phyloP scores from a whole-genome alignment of 148 eudicot species.

The Camellia japonica region DNA sequence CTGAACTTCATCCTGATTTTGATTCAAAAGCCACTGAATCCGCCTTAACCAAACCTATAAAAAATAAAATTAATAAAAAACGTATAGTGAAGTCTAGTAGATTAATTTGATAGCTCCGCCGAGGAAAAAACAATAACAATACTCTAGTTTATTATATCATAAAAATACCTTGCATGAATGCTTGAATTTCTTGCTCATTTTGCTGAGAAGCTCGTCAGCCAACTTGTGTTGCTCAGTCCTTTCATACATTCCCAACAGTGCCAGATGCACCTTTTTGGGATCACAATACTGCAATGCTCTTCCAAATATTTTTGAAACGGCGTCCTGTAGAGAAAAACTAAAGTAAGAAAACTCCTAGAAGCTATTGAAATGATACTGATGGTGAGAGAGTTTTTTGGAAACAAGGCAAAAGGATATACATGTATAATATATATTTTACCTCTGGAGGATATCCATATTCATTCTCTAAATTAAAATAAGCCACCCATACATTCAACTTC shows the following conservation, averaged over 20 bases:
- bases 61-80: not conserved
- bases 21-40: slow-evolving; percentile 58
- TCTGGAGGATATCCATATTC: slow-evolving; percentile 78
- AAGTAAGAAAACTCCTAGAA: not conserved
- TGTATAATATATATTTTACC: slow-evolving; percentile 30
- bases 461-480: slow-evolving; percentile 88
- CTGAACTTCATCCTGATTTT: slow-evolving; percentile 62
- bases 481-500: slow-evolving; percentile 90
- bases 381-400: not conserved
- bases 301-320: slow-evolving; percentile 64
- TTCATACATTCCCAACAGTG: slow-evolving; percentile 77
- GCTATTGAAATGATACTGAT: not conserved
- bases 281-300: slow-evolving; percentile 92
- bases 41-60: slow-evolving; percentile 83
- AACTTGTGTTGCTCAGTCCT: slow-evolving; percentile 73
- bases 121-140: not conserved
- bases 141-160: not conserved
- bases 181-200: slow-evolving; percentile 84
- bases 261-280: slow-evolving; percentile 76
- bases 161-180: slow-evolving; percentile 68
- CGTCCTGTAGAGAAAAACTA: slow-evolving; percentile 49
- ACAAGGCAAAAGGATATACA: not conserved
- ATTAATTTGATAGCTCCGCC: not conserved
- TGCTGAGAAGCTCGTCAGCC: slow-evolving; percentile 73
- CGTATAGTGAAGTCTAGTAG: not conserved